These are phyloP conservation scores for Protomyces gravidus DNA, from an alignment of 1,139 yeast genomes.

Conservation along the genomic window DNA sequence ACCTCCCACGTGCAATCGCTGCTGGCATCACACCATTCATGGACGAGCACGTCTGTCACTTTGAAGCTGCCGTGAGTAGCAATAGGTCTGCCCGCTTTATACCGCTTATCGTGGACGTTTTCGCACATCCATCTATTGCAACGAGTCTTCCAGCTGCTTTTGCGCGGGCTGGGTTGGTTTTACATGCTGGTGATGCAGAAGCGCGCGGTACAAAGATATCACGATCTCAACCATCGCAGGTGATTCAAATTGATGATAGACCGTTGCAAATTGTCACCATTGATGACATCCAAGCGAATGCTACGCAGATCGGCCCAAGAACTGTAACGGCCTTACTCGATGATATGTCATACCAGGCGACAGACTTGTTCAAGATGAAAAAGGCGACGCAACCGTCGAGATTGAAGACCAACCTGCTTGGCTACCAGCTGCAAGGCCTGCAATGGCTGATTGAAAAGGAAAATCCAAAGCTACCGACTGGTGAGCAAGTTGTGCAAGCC, in stretches of 20 bases:
- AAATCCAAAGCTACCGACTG: slow-evolving; percentile 30
- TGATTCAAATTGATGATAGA: neutral
- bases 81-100: slow-evolving; percentile 14
- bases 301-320: slow-evolving; percentile 2
- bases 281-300: slow-evolving; percentile 3
- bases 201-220: neutral
- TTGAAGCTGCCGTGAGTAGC: slow-evolving; percentile 18
- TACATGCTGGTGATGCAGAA: neutral
- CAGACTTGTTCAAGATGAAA: slow-evolving; percentile 27
- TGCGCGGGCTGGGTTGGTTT: slow-evolving; percentile 22
- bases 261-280: neutral
- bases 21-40: slow-evolving; percentile 26
- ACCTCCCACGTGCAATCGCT: slow-evolving; percentile 27
- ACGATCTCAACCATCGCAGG: neutral
- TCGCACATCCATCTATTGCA: slow-evolving; percentile 11
- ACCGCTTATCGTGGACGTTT: slow-evolving; percentile 25
- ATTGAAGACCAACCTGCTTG: slow-evolving; percentile 49
- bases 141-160: slow-evolving; percentile 1
- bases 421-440: slow-evolving; percentile 79
- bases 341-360: slow-evolving; percentile 22
- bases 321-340: slow-evolving; percentile 10
- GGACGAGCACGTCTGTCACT: slow-evolving; percentile 14
- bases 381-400: slow-evolving; percentile 31
- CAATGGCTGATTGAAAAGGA: slow-evolving; percentile 74
- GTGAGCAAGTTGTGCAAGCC: slow-evolving; percentile 23